Conservation (phyloP, 371 early-diverging fungal genomes). For the Mucor ambiguus region DNA sequence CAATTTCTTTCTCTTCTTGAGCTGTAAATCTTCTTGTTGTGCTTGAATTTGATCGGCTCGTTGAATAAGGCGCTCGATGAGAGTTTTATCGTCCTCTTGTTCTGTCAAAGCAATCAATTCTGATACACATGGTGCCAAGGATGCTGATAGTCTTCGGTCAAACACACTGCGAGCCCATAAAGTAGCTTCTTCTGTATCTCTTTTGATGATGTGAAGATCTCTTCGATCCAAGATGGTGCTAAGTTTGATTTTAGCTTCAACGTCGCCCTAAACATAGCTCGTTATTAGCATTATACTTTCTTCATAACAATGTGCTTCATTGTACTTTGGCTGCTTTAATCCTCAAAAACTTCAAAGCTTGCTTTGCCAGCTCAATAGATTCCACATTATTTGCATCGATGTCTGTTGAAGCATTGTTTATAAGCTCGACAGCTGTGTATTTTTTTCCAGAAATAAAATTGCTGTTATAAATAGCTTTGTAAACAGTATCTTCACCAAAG, state of each 20-base stretch:
- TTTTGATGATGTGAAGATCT: background rate
- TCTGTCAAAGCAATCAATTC: slow-evolving; percentile 23
- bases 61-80: slow-evolving; percentile 27
- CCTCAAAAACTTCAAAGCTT: slow-evolving; percentile 30
- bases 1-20: slow-evolving; percentile 21
- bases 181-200: slow-evolving; percentile 38
- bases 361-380: slow-evolving; percentile 13
- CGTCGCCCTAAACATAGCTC: slow-evolving; percentile 34
- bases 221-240: slow-evolving; percentile 36
- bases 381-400: background rate
- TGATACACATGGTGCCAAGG: slow-evolving; percentile 31
- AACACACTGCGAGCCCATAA: slow-evolving; percentile 50
- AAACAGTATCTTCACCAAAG: background rate
- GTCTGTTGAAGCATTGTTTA: slow-evolving; percentile 13
- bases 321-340: slow-evolving; percentile 37
- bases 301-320: background rate
- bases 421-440: slow-evolving; percentile 27
- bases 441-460: background rate
- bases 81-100: slow-evolving; percentile 3
- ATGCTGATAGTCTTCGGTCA: slow-evolving; percentile 45
- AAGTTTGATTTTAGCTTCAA: slow-evolving; percentile 51
- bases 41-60: slow-evolving; percentile 19
- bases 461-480: background rate
- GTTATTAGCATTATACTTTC: background rate
- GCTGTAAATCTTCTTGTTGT: background rate